phyloP scores from a whole-genome alignment of 2,329 filamentous ascomycete genomes.

The Botrytis medusae region DNA sequence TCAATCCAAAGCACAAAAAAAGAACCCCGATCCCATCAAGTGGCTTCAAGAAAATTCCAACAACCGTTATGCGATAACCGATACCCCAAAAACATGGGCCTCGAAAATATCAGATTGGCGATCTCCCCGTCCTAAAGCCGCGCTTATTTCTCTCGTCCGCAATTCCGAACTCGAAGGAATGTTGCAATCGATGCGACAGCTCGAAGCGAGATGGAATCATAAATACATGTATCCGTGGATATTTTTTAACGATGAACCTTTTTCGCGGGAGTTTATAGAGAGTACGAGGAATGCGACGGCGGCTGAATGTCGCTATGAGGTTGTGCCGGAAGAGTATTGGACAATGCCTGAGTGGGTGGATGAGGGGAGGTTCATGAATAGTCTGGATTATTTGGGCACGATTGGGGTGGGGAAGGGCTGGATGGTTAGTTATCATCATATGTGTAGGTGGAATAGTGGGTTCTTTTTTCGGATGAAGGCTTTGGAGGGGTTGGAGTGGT shows the following conservation, averaged over 20 bases:
- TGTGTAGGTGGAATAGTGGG: conserved; percentile 93
- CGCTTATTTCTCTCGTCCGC: conserved; percentile 66
- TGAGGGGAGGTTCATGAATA: conserved; percentile 82
- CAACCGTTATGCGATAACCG: conserved; percentile 36
- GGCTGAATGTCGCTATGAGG: conserved; percentile 69
- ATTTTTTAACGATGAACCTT: conserved; percentile 80
- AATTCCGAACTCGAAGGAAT: conserved; percentile 69
- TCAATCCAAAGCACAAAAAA: conserved; percentile 7
- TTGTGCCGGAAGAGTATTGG: conserved; percentile 87
- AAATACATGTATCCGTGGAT: conserved; percentile 75
- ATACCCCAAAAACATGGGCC: neutral
- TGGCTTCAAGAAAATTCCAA: conserved; percentile 42
- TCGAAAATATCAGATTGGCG: neutral
- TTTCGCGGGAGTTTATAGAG: conserved; percentile 74
- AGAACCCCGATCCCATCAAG: conserved; percentile 34
- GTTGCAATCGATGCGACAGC: conserved; percentile 67
- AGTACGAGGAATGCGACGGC: conserved; percentile 67
- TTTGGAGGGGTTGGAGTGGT: conserved; percentile 60
- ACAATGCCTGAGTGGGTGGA: conserved; percentile 94
- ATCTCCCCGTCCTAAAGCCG: conserved; percentile 40
- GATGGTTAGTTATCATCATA: conserved; percentile 94
- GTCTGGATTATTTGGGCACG: conserved; percentile 86
- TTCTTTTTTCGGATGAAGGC: conserved; percentile 78
- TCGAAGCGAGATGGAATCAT: conserved; percentile 75
- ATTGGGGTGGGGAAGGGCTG: conserved; percentile 97